Base-by-base conservation (phyloP, 2,329 filamentous ascomycete species). In the Eutypa lata region DNA sequence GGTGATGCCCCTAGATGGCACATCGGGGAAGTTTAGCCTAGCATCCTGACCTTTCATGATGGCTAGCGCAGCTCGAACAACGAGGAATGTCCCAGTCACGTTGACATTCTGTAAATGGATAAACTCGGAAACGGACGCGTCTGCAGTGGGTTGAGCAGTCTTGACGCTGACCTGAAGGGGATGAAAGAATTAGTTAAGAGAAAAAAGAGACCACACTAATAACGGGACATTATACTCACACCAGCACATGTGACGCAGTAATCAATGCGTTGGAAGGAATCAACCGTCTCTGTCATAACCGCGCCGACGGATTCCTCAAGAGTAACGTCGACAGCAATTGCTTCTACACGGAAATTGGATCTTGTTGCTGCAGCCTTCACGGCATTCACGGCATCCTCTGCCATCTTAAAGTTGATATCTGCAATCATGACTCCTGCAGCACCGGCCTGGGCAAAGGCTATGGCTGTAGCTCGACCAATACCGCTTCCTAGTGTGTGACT, bases 181-280 rank as follows among this genome's bases (percentile, higher is more conserved):
- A 24, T 18, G 33, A 40, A 33, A 22, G 47, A 47, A 28, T 33
- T 31, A 11, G 38, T 46, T 35, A 38, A 22, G 18, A 22, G 33
- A n/a, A 28, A n/a, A n/a, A n/a, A n/a, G n/a, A n/a, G n/a, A n/a
- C n/a, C n/a, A n/a, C n/a, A n/a, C n/a, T n/a, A n/a, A n/a, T n/a
- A n/a, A n/a, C n/a, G n/a, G n/a, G n/a, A n/a, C n/a, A n/a, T n/a
- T n/a, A n/a, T 14, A 11, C 53, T 50, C 50, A 60, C 56, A 19
- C 60, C 59, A 10, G 57, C 60, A 31, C 51, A 48, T 21, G 55
- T 59, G n/a, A 61, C 49, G 11, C 55, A 60, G 19, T 61, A 63
- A 24, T 61, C 61, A 3, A 60, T 42, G 3, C 60, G 54, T 7
- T 48, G 51, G 28, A 58, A 57, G 2, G n/a, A 13, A n/a, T 50